phyloP scores from a whole-genome alignment of 1,284 basidiomycete genomes.

The Peniophora sp. region DNA sequence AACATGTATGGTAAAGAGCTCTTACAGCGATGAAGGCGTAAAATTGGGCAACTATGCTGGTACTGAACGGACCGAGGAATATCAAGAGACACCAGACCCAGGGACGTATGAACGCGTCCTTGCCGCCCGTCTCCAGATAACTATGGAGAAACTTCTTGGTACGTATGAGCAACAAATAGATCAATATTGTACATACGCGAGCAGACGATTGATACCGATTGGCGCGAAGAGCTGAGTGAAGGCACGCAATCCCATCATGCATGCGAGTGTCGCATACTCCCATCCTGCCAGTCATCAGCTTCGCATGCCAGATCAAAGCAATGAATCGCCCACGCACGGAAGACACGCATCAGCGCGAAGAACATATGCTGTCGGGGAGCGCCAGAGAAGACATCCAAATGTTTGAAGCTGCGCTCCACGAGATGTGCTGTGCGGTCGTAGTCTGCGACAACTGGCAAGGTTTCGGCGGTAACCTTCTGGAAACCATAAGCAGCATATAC shows the following conservation, averaged over 20 bases:
- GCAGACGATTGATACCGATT: slow-evolving; percentile 36
- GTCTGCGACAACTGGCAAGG: slow-evolving; percentile 37
- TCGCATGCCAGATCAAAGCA: slow-evolving; percentile 10
- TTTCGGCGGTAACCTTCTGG: slow-evolving; percentile 21
- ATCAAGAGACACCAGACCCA: slow-evolving; percentile 60
- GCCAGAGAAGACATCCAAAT: slow-evolving; percentile 22
- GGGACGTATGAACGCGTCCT: slow-evolving; percentile 30
- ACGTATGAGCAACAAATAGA: slow-evolving; percentile 4
- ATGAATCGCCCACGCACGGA: slow-evolving; percentile 17
- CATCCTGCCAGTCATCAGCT: slow-evolving; percentile 1
- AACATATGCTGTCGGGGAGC: slow-evolving; percentile 17
- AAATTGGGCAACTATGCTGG: slow-evolving; percentile 33
- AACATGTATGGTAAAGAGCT: slow-evolving; percentile 1
- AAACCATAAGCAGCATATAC: slow-evolving; percentile 21
- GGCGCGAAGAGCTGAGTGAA: slow-evolving; percentile 19
- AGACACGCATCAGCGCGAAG: slow-evolving; percentile 18
- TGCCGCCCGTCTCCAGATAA: slow-evolving; percentile 35
- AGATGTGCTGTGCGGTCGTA: slow-evolving; percentile 36
- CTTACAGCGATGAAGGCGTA: slow-evolving; percentile 40
- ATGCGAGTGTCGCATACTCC: slow-evolving; percentile 1
- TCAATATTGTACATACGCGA: slow-evolving; percentile 17
- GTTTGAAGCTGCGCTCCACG: slow-evolving; percentile 25
- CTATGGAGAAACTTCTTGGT: slow-evolving; percentile 10
- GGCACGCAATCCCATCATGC: neutral
- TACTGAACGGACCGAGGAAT: slow-evolving; percentile 47